Base-by-base conservation (phyloP, 2,329 filamentous ascomycete species). In the Cadophora luteo-olivacea region DNA sequence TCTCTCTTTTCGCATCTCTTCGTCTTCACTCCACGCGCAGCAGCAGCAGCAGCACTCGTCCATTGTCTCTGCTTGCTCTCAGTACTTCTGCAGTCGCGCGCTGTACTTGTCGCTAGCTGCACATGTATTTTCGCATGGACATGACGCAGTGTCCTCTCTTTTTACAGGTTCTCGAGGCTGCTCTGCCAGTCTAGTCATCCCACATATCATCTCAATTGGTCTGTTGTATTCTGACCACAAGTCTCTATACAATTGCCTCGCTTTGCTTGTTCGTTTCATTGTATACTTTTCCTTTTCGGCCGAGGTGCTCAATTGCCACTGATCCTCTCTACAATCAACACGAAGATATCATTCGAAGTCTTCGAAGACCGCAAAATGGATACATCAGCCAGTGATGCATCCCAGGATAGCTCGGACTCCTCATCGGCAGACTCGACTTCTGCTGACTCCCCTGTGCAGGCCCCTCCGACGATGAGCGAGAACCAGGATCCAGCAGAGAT, bases 321-420 rank as follows among this genome's bases (percentile, higher is more conserved):
- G 63, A 61, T 52, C 51, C 6, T 64, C 9, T 64, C 24, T 51
- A 66, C 36, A 65, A 65, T 24, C 63, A 68, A 36, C 36, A 49
- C 45, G n/a, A 60, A 58, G 32, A 14, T 51, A 63, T 62, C 60
- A 32, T 67, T 49, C 64, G 32, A 58, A 29, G 65, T 51, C 70
- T n/a, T 41, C 25, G 54, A 24, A 24, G 25, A 58, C 38, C 16
- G 6, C 52, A 51, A 45, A n/a, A 77, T 77, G 74, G 75, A 75
- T 19, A 68, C 69, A 25, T 68, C 74, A 65, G 67, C 66, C 55
- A 77, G 74, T 67, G 72, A 75, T 14, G 41, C 69, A 60, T 69
- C 69, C 55, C 63, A 61, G 64, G 67, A 77, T 73, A 73, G 66
- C 33, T 77, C 75, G 51, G 77, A 78, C 66, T 77, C 71, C 33